Evolutionary conservation across 306 rosid species (phyloP).

Genomic region (Cicer chorassanicum): DNA sequence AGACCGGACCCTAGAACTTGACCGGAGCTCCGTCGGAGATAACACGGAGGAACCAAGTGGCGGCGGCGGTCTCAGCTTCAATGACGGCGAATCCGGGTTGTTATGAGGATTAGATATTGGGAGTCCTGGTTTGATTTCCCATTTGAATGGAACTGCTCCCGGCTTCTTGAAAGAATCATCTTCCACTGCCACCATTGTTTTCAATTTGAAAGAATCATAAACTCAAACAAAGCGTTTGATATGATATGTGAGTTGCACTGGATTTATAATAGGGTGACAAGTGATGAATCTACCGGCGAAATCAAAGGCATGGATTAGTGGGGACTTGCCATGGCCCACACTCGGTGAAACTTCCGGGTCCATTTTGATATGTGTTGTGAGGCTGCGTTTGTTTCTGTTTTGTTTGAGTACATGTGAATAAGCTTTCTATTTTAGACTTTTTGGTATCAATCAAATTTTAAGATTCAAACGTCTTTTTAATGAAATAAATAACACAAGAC

Average conservation of each 20-base stretch:
- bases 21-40: slow-evolving; percentile 53
- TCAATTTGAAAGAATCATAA: background rate
- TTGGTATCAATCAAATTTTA: background rate
- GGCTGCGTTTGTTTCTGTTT: slow-evolving; percentile 39
- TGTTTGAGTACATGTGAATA: background rate
- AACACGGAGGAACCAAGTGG: slow-evolving; percentile 40
- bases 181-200: slow-evolving; percentile 50
- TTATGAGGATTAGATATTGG: slow-evolving; percentile 57
- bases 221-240: background rate
- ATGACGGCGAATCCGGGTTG: slow-evolving; percentile 40
- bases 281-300: slow-evolving; percentile 53
- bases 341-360: slow-evolving; percentile 31
- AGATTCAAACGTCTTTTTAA: slow-evolving; percentile 43
- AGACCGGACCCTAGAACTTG: slow-evolving; percentile 56
- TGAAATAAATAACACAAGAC: slow-evolving; percentile 27
- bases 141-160: slow-evolving; percentile 86
- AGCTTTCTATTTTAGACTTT: slow-evolving; percentile 27
- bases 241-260: background rate
- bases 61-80: slow-evolving; percentile 71
- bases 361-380: slow-evolving; percentile 12
- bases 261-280: slow-evolving; percentile 1
- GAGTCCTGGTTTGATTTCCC: slow-evolving; percentile 95
- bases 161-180: slow-evolving; percentile 68
- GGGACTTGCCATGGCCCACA: slow-evolving; percentile 29
- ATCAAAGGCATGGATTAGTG: slow-evolving; percentile 70